Percentiles rank a stretch among this genome's conserved stretches.
Conservation (phyloP, 1,284 basidiomycete species). For the Ustilago loliicola region DNA sequence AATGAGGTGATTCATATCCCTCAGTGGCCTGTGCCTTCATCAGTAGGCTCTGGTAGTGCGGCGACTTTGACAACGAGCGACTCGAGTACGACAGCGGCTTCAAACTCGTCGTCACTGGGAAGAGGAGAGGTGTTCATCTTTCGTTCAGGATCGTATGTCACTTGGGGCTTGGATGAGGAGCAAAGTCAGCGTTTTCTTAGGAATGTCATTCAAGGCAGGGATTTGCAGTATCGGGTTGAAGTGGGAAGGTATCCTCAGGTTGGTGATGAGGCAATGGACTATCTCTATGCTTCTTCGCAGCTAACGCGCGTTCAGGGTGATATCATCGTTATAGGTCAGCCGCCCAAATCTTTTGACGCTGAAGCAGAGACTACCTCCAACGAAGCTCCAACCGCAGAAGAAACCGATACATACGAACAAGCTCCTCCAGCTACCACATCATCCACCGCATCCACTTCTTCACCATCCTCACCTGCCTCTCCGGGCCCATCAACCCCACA, state of each 20-base stretch:
- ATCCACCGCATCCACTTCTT: not conserved
- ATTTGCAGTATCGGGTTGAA: slow-evolving; percentile 50
- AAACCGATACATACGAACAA: not conserved
- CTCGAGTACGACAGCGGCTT: not conserved
- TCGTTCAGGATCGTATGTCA: slow-evolving; percentile 65
- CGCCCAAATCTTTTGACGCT: slow-evolving; percentile 45
- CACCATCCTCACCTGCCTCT: not conserved
- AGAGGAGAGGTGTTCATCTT: slow-evolving; percentile 67
- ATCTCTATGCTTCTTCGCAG: slow-evolving; percentile 55
- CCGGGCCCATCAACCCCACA: slow-evolving; percentile 9
- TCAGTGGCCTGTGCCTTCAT: slow-evolving; percentile 51
- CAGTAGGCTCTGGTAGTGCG: not conserved
- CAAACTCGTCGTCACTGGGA: not conserved
- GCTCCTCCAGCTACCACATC: not conserved
- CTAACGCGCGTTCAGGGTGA: slow-evolving; percentile 66
- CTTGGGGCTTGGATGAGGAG: slow-evolving; percentile 65
- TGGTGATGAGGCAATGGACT: slow-evolving; percentile 69
- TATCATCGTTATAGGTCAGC: slow-evolving; percentile 65
- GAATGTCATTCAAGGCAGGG: slow-evolving; percentile 54
- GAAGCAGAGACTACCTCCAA: slow-evolving; percentile 13
- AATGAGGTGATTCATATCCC: slow-evolving; percentile 67
- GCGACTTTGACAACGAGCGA: no score
- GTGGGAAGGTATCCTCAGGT: slow-evolving; percentile 49
- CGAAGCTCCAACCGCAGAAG: not conserved
- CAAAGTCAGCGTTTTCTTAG: slow-evolving; percentile 56